phyloP scores from a whole-genome alignment of 768 basidiomycete species.

The Paxillus involutus region DNA sequence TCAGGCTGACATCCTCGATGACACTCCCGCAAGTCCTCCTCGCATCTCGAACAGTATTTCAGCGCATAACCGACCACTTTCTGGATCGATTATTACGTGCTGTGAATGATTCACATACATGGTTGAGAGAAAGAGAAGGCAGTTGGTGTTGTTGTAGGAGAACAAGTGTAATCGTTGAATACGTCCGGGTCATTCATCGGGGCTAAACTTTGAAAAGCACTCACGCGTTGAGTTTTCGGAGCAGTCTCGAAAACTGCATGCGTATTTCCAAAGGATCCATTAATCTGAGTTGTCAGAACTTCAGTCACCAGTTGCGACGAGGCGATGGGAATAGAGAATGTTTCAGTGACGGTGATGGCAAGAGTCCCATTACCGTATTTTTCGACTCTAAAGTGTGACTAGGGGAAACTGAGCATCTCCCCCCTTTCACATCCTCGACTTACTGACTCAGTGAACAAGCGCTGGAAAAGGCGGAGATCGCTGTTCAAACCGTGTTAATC shows the following conservation, averaged over 20 bases:
- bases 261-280: conserved; percentile 75
- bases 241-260: conserved; percentile 66
- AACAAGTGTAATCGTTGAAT: neutral
- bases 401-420: too few species aligned
- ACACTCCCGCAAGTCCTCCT: conserved; percentile 96
- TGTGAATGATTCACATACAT: conserved; percentile 23
- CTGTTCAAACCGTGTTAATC: too few species aligned
- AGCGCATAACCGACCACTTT: conserved; percentile 84
- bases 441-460: too few species aligned
- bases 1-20: conserved; percentile 73
- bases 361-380: too few species aligned
- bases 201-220: neutral
- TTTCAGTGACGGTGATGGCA: too few species aligned
- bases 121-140: neutral
- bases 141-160: too few species aligned
- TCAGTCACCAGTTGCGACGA: neutral
- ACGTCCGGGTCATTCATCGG: neutral
- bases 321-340: too few species aligned
- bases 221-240: conserved; percentile 67
- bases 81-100: conserved; percentile 85
- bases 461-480: too few species aligned
- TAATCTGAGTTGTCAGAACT: neutral
- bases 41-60: conserved; percentile 80
- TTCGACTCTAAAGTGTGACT: too few species aligned
- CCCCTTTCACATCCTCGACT: too few species aligned